A percentile compares a stretch with the other conserved stretches of the same genome.
Evolutionary conservation across 2,329 filamentous ascomycete species (phyloP).

Genomic region (Epicoccum nigrum): DNA sequence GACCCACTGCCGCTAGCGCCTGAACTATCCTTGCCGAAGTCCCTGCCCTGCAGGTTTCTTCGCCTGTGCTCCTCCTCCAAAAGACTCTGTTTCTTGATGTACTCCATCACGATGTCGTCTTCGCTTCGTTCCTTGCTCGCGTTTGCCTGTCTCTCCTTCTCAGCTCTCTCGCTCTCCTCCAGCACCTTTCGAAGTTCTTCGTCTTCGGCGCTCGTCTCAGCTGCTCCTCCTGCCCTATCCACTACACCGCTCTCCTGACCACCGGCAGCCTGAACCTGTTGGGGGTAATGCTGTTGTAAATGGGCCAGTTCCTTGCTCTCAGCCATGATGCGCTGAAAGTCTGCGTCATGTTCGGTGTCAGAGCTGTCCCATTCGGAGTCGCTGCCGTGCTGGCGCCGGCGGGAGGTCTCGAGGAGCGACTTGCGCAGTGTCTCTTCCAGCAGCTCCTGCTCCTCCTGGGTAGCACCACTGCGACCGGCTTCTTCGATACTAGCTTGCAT

Average conservation of each 20-base stretch:
- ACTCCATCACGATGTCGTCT: conserved; percentile 76
- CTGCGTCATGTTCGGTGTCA: conserved; percentile 45
- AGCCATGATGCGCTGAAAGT: conserved; percentile 45
- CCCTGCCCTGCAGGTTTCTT: conserved; percentile 10
- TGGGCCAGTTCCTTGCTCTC: conserved; percentile 41
- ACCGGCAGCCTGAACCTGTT: conserved; percentile 22
- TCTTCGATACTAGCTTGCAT: conserved; percentile 58
- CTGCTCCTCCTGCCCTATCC: conserved; percentile 2
- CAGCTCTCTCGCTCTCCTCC: conserved; percentile 34
- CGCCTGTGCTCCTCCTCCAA: conserved; percentile 58
- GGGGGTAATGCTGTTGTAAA: conserved; percentile 29
- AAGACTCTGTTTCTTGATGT: conserved; percentile 76
- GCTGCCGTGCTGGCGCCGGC: conserved; percentile 21
- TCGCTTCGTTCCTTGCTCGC: conserved; percentile 59
- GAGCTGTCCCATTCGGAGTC: conserved; percentile 38
- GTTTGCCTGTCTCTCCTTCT: conserved; percentile 50
- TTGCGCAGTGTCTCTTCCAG: conserved; percentile 54
- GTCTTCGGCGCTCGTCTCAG: conserved; percentile 15
- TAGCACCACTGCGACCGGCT: conserved; percentile 42
- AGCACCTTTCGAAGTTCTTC: conserved; percentile 36
- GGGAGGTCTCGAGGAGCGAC: conserved; percentile 52
- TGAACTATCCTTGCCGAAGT: neutral
- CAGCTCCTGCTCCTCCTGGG: conserved; percentile 46
- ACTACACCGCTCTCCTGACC: conserved; percentile 14
- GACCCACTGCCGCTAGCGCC: neutral